These are phyloP conservation scores for Phytophthora cryptogea DNA, from an alignment of 352 stramenopile species.

Conservation along the genomic window DNA sequence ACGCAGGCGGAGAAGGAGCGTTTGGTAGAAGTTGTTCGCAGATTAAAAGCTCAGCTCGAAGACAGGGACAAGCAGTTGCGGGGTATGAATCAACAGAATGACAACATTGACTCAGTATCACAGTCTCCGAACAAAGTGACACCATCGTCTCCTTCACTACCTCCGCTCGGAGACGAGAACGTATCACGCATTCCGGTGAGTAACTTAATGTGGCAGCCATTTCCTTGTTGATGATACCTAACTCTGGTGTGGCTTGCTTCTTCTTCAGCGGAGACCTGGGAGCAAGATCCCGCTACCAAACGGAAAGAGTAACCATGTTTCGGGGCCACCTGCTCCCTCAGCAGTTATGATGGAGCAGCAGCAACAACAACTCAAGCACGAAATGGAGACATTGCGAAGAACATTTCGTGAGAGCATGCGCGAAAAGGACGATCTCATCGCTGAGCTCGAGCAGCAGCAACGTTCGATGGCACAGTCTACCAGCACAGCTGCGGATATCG, in stretches of 20 bases:
- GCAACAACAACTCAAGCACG: conserved; percentile 30
- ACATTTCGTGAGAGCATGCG: conserved; percentile 59
- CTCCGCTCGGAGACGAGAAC: conserved; percentile 25
- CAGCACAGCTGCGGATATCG: not conserved
- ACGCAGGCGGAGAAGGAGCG: conserved; percentile 72
- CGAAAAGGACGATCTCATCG: conserved; percentile 69
- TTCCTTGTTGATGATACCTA: not conserved
- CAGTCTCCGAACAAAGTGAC: not conserved
- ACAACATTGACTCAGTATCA: not conserved
- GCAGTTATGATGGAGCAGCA: conserved; percentile 29
- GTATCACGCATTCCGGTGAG: conserved; percentile 44
- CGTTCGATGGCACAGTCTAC: conserved; percentile 3
- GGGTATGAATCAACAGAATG: conserved; percentile 11
- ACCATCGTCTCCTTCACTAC: conserved; percentile 14
- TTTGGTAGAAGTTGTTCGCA: conserved; percentile 52
- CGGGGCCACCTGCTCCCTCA: conserved; percentile 9
- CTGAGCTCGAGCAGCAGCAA: conserved; percentile 40
- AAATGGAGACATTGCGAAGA: conserved; percentile 47
- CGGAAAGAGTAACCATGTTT: conserved; percentile 1
- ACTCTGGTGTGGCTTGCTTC: not conserved
- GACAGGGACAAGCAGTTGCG: conserved; percentile 61
- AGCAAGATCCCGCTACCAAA: conserved; percentile 22
- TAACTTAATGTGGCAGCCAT: not conserved
- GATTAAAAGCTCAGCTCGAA: conserved; percentile 59
- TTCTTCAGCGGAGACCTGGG: conserved; percentile 31